Base-by-base conservation (phyloP, 2,329 filamentous ascomycete species). In the Tolypocladium paradoxum region DNA sequence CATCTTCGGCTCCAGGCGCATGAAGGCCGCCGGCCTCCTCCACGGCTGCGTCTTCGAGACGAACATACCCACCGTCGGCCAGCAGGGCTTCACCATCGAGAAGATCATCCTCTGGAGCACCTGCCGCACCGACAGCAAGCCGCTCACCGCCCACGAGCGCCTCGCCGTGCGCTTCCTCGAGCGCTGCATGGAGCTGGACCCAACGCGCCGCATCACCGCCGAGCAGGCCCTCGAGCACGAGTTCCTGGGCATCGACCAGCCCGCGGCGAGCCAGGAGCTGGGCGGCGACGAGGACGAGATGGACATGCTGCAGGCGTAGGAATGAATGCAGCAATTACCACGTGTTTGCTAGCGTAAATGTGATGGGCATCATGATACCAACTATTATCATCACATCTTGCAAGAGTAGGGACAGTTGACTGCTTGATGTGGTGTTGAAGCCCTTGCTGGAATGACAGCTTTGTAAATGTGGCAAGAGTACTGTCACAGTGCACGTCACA, bases 101-200 rank as follows among this genome's bases (percentile, higher is more conserved):
- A 93, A 95, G 72, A 93, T 99, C 60, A 85, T 99, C 57, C 76
- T 96, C 49, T 99, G 93, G 93, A 93, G 90, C 64, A 96, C 90
- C 29, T 88, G 87, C 55, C 82, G 90, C 24, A 84, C 82, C 53
- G 79, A 83, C 24, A 71, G 74, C 6, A 75, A 75, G 52, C 71
- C 74, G 2, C 68, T 93, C 38, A 78, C 75, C 0, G 70, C 75
- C 0, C 85, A 90, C 27, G 89, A 93, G 71, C 82, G 80, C 61
- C 73, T 87, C 55, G 88, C 88, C 0, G 76, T 92, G 0, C 75
- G 80, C 43, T 93, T 95, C 63, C 68, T 95, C 55, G 76, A 81
- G 49, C 71, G 79, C 20, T 88, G 88, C 60, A 78, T 95, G 66
- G 88, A 93, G 53, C 73, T 91, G 48, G 88, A 95, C 63, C 88